These are phyloP conservation scores for Lactarius pseudohatsudake DNA, from an alignment of 768 basidiomycete species.

Conservation along the genomic window DNA sequence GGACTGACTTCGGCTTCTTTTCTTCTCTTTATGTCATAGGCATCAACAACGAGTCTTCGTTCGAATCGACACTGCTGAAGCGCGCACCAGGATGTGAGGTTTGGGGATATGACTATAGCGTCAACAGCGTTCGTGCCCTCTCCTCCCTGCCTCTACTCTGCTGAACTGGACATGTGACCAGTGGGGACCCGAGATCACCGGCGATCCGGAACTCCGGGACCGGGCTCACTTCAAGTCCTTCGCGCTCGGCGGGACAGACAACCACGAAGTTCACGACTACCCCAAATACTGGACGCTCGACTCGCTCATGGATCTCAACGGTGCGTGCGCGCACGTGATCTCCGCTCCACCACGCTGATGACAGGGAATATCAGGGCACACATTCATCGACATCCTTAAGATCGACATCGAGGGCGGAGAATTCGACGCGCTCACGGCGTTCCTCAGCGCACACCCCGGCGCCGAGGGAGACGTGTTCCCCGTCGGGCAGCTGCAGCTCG, in stretches of 20 bases:
- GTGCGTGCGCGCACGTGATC: constrained; percentile 34
- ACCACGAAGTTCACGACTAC: constrained; percentile 44
- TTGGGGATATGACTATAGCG: constrained; percentile 46
- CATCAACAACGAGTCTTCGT: constrained; percentile 23
- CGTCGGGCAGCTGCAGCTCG: constrained; percentile 72
- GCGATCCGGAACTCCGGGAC: constrained; percentile 36
- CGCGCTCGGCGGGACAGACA: constrained; percentile 42
- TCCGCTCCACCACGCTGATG: too few species aligned
- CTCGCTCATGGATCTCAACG: constrained; percentile 65
- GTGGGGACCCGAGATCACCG: constrained; percentile 46
- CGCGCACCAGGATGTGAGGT: constrained; percentile 39
- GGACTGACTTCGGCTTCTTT: constrained; percentile 14
- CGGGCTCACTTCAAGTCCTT: constrained; percentile 46
- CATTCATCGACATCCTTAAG: constrained; percentile 68
- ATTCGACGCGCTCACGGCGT: constrained; percentile 53
- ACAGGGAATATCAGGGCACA: constrained; percentile 47
- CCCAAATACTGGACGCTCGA: constrained; percentile 61
- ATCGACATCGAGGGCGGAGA: constrained; percentile 67
- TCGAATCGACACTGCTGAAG: constrained; percentile 47
- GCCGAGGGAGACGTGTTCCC: constrained; percentile 40
- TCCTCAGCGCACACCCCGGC: constrained; percentile 41
- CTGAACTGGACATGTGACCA: not conserved
- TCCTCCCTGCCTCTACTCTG: too few species aligned
- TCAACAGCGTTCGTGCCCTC: constrained; percentile 33
- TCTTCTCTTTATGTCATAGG: too few species aligned